phyloP scores from a whole-genome alignment of 2,329 filamentous ascomycete species.

The Neonectria neomacrospora region DNA sequence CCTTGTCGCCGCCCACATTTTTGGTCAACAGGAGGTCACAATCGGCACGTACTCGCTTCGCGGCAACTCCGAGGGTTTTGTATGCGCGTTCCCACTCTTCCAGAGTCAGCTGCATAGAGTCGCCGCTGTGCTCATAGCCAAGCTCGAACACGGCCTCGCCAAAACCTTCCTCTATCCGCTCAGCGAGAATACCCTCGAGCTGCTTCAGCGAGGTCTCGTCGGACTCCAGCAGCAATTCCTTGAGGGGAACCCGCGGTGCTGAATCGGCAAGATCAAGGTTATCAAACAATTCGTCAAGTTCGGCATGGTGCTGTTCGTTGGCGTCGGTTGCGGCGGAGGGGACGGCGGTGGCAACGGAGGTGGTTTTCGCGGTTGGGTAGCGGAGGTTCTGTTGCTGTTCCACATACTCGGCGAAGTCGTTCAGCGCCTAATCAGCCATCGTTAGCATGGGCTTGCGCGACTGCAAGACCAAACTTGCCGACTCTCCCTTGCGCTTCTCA shows the following conservation, averaged over 20 bases:
- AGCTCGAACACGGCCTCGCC: slow-evolving; percentile 93
- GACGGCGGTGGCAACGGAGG: slow-evolving; percentile 37
- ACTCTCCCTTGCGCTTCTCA: slow-evolving; percentile 88
- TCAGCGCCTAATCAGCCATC: slow-evolving; percentile 70
- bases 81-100: slow-evolving; percentile 81
- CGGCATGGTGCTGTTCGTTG: slow-evolving; percentile 71
- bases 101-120: slow-evolving; percentile 80
- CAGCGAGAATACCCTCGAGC: slow-evolving; percentile 73
- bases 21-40: slow-evolving; percentile 88
- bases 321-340: slow-evolving; percentile 46
- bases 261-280: slow-evolving; percentile 84
- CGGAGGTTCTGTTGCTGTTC: slow-evolving; percentile 89
- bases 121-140: slow-evolving; percentile 89
- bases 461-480: slow-evolving; percentile 62
- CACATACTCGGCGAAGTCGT: slow-evolving; percentile 97
- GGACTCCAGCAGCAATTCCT: slow-evolving; percentile 76
- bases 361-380: slow-evolving; percentile 59
- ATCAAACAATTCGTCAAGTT: slow-evolving; percentile 92
- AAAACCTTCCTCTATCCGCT: slow-evolving; percentile 82
- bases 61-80: slow-evolving; percentile 71
- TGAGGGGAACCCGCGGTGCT: slow-evolving; percentile 74
- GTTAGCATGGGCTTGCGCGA: slow-evolving; percentile 19
- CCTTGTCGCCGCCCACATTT: slow-evolving; percentile 82
- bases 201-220: slow-evolving; percentile 70
- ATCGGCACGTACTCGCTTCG: slow-evolving; percentile 74